Evolutionary conservation across 768 basidiomycete species (phyloP).

Genomic region (Wakefieldia striispora): DNA sequence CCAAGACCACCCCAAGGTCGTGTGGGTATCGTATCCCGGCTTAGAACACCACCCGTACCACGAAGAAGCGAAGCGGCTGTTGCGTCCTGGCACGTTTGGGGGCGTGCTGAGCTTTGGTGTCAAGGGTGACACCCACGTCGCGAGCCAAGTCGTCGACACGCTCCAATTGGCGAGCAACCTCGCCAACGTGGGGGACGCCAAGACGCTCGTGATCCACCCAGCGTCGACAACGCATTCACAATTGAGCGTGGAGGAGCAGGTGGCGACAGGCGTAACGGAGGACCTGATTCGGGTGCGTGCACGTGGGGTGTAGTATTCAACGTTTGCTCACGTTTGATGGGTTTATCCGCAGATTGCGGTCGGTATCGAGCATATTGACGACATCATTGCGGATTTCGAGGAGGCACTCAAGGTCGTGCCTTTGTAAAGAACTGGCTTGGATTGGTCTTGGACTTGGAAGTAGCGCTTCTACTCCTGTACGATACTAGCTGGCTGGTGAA

Average conservation of each 20-base stretch:
- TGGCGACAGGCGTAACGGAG: constrained; percentile 65
- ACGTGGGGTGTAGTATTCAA: too few relatives aligned
- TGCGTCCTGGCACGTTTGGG: constrained; percentile 7
- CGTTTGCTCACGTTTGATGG: not conserved
- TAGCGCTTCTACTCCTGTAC: too few relatives aligned
- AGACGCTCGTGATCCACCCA: constrained; percentile 79
- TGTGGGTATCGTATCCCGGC: constrained; percentile 18
- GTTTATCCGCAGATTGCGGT: constrained; percentile 10
- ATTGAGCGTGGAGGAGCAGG: constrained; percentile 57
- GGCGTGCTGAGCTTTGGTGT: constrained; percentile 18
- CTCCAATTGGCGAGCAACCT: constrained; percentile 38
- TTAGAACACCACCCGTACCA: constrained; percentile 10
- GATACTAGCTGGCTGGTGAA: too few relatives aligned
- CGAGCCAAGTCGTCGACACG: constrained; percentile 35
- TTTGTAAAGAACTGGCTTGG: not conserved
- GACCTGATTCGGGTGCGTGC: constrained; percentile 65
- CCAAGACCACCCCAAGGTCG: constrained; percentile 7
- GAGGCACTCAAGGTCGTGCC: constrained; percentile 5
- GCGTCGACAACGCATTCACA: constrained; percentile 77
- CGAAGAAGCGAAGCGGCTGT: constrained; percentile 6
- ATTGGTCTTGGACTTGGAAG: too few relatives aligned
- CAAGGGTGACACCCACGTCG: constrained; percentile 5
- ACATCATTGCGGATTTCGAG: constrained; percentile 15
- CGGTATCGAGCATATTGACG: constrained; percentile 16
- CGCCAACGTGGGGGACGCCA: constrained; percentile 55